Percentiles rank a stretch among this genome's conserved stretches.
Conservation (phyloP, 306 rosid genomes). For the Quercus agrifolia region DNA sequence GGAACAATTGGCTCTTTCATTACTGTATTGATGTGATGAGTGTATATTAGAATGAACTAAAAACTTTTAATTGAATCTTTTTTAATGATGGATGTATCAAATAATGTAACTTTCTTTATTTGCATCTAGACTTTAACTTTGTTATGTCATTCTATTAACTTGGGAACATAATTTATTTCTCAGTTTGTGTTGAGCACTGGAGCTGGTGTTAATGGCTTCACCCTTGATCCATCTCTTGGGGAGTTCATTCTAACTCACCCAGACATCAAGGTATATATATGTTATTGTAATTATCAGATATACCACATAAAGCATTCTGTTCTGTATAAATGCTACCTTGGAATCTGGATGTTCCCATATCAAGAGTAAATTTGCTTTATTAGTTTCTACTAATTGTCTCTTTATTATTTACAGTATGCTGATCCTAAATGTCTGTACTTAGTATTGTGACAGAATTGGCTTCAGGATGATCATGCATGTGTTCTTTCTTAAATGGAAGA, state of each 20-base stretch:
- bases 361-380: not conserved
- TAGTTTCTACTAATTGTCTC: not conserved
- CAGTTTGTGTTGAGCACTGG: conserved; percentile 89
- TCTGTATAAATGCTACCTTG: not conserved
- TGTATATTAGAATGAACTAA: no score
- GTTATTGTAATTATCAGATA: not conserved
- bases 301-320: not conserved
- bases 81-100: no score
- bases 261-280: conserved; percentile 63
- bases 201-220: conserved; percentile 82
- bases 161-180: conserved; percentile 22
- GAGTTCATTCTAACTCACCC: conserved; percentile 97
- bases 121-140: conserved; percentile 10
- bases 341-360: not conserved
- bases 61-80: no score
- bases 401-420: not conserved
- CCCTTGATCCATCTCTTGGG: conserved; percentile 96
- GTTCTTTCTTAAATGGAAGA: not conserved
- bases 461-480: not conserved
- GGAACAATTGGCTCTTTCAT: not conserved
- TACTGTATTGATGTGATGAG: no score
- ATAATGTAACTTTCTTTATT: not conserved
- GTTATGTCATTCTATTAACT: not conserved
- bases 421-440: not conserved
- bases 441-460: not conserved